A percentile compares a stretch with the other conserved stretches of the same genome.
Evolutionary conservation across 2,329 filamentous ascomycete species (phyloP).

Genomic region (Zymoseptoria tritici): DNA sequence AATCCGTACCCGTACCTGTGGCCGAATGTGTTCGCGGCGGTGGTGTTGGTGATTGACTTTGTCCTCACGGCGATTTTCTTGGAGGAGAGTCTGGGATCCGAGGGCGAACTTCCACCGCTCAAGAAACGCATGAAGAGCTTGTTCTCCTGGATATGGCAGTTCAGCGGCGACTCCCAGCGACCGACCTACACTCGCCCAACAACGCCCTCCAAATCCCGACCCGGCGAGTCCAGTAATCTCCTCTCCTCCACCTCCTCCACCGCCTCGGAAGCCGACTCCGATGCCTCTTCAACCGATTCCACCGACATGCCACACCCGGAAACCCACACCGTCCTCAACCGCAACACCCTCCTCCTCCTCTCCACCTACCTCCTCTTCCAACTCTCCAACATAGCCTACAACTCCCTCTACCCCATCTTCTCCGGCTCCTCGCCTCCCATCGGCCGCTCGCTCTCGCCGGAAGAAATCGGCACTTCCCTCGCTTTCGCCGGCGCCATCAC

Average conservation of each 20-base stretch:
- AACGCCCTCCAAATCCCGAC: conserved; percentile 8
- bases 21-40: conserved; percentile 74
- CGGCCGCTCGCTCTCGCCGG: conserved; percentile 66
- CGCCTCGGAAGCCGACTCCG: conserved; percentile 17
- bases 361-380: conserved; percentile 88
- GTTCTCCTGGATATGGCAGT: conserved; percentile 65
- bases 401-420: conserved; percentile 91
- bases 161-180: conserved; percentile 49
- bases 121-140: conserved; percentile 51
- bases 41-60: conserved; percentile 64
- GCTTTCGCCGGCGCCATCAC: conserved; percentile 78
- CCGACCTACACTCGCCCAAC: conserved; percentile 50
- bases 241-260: conserved; percentile 7
- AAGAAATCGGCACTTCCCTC: conserved; percentile 76
- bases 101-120: conserved; percentile 53
- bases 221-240: neutral
- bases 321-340: conserved; percentile 59
- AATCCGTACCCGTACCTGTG: conserved; percentile 72
- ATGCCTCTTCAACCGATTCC: conserved; percentile 19
- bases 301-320: conserved; percentile 38
- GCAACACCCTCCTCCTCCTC: conserved; percentile 74
- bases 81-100: conserved; percentile 73
- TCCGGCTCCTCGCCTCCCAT: conserved; percentile 66
- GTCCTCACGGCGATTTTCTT: conserved; percentile 70
- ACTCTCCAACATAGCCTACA: conserved; percentile 88